phyloP scores from a whole-genome alignment of 2,329 filamentous ascomycete species.

The Colletotrichum sp. region DNA sequence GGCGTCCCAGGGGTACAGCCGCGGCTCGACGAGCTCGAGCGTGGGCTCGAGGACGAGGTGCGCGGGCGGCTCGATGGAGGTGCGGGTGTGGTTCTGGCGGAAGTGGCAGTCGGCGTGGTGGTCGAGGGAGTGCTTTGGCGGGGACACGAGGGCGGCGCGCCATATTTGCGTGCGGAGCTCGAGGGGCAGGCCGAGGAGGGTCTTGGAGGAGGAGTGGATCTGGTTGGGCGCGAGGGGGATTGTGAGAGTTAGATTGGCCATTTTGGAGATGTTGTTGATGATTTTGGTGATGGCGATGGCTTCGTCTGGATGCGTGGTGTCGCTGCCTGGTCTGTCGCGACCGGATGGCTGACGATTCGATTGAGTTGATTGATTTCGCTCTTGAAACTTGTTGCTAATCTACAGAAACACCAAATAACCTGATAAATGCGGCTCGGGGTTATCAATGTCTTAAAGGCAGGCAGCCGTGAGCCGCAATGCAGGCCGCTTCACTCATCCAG shows the following conservation, averaged over 20 bases:
- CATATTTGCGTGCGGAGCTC: constrained; percentile 14
- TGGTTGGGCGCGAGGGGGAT: neutral
- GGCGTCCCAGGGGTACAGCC: neutral
- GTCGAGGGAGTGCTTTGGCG: neutral
- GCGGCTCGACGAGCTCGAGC: neutral
- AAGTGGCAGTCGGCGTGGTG: constrained; percentile 5
- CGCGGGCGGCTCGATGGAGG: constrained; percentile 10
- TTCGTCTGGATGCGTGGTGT: neutral
- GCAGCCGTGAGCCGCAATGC: neutral
- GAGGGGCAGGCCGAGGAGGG: constrained; percentile 10
- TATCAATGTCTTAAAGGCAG: neutral
- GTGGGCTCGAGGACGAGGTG: neutral
- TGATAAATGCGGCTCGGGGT: neutral
- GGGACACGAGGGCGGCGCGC: neutral
- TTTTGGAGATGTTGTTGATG: neutral
- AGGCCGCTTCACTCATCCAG: neutral
- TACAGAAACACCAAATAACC: neutral
- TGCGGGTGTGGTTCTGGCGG: neutral
- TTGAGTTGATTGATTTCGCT: neutral
- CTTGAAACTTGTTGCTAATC: neutral
- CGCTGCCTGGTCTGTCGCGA: neutral
- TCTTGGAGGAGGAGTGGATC: neutral
- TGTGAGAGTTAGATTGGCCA: neutral
- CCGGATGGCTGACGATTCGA: neutral
- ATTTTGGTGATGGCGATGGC: neutral